phyloP scores from a whole-genome alignment of 768 basidiomycete species.

The button mushroom (Agaricus bisporus) region DNA sequence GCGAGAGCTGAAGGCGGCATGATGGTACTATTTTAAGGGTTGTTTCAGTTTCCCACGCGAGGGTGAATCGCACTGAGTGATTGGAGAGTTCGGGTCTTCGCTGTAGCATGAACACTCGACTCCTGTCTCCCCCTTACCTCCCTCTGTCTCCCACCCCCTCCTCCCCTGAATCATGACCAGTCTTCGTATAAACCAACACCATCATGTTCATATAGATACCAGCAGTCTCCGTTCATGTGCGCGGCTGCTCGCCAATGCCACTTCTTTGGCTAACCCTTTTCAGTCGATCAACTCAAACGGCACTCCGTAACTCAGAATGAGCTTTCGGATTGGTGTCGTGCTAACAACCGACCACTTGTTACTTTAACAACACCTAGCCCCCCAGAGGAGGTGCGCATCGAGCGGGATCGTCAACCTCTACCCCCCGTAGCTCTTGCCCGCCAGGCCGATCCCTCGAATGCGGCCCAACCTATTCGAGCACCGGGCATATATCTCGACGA shows the following conservation, averaged over 20 bases:
- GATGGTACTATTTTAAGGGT: too few relatives aligned
- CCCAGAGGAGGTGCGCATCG: neutral
- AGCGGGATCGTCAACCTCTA: neutral
- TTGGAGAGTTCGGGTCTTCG: too few relatives aligned
- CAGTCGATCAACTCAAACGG: neutral
- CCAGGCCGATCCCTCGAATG: neutral
- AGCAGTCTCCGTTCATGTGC: neutral
- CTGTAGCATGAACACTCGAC: too few relatives aligned
- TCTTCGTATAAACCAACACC: neutral
- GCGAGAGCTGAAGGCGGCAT: conserved; percentile 1
- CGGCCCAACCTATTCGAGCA: neutral
- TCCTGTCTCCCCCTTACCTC: too few relatives aligned
- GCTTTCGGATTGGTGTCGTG: neutral
- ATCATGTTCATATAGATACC: too few relatives aligned
- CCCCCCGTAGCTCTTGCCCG: neutral
- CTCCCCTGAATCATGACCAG: neutral
- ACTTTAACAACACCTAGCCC: neutral
- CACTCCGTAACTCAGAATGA: neutral
- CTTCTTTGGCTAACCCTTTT: neutral
- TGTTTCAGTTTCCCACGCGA: too few relatives aligned
- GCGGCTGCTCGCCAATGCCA: neutral
- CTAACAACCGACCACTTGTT: neutral
- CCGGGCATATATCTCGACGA: neutral
- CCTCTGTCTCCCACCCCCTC: too few relatives aligned
- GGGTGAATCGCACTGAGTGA: too few relatives aligned